These are phyloP conservation scores for Xylaria venustula DNA, from an alignment of 495 filamentous ascomycete genomes.

Conservation along the genomic window DNA sequence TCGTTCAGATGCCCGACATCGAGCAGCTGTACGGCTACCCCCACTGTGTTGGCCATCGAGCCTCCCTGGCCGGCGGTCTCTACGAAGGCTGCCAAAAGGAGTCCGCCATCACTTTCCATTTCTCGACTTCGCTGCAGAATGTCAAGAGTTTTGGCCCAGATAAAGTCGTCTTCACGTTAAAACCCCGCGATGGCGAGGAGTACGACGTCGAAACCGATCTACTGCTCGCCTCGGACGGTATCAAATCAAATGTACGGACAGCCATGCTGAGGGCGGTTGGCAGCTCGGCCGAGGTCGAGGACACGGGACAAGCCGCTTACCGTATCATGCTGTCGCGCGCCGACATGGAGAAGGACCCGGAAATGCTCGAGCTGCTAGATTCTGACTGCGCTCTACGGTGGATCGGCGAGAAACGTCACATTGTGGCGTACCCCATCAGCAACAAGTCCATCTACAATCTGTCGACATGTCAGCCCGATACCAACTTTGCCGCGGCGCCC, in stretches of 20 bases:
- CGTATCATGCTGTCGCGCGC: slow-evolving; percentile 74
- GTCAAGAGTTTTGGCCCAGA: slow-evolving; percentile 54
- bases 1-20: slow-evolving; percentile 68
- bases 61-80: slow-evolving; percentile 66
- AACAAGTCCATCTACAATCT: slow-evolving; percentile 78
- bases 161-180: slow-evolving; percentile 54
- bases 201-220: slow-evolving; percentile 64
- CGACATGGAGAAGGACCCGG: slow-evolving; percentile 64
- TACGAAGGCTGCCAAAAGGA: slow-evolving; percentile 66
- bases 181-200: slow-evolving; percentile 55
- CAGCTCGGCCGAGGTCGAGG: slow-evolving; percentile 57
- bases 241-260: slow-evolving; percentile 64
- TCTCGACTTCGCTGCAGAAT: slow-evolving; percentile 53
- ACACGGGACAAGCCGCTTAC: slow-evolving; percentile 80
- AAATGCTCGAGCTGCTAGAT: slow-evolving; percentile 66
- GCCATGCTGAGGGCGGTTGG: slow-evolving; percentile 59
- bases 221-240: slow-evolving; percentile 69
- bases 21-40: slow-evolving; percentile 66
- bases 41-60: slow-evolving; percentile 77
- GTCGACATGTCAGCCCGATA: slow-evolving; percentile 71
- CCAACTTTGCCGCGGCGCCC: slow-evolving; percentile 67
- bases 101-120: slow-evolving; percentile 66
- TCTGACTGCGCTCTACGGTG: slow-evolving; percentile 68
- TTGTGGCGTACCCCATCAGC: slow-evolving; percentile 78
- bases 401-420: slow-evolving; percentile 76